Evolutionary conservation across 2,329 filamentous ascomycete species (phyloP).

Genomic region (Hymenoscyphus fructigenus): DNA sequence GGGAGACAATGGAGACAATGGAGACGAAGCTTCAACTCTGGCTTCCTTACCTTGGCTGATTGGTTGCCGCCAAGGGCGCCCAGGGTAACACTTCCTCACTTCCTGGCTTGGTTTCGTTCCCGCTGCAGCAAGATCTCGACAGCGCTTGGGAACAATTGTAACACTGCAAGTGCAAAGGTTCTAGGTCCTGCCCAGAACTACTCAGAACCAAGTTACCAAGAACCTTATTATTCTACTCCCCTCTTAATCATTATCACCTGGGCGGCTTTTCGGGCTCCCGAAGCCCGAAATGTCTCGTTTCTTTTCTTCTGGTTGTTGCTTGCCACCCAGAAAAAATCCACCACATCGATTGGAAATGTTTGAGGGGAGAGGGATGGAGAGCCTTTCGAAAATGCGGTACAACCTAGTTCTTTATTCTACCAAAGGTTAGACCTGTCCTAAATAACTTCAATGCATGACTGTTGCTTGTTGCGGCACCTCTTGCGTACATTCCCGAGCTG

Average conservation of each 20-base stretch:
- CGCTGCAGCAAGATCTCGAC: neutral
- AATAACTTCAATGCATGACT: neutral
- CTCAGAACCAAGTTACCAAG: too few species aligned
- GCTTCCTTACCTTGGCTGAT: neutral
- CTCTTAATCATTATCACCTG: too few species aligned
- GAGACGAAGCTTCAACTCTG: neutral
- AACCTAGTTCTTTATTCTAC: too few species aligned
- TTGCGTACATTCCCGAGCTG: constrained; percentile 4
- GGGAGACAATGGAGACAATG: neutral
- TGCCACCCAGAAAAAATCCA: neutral
- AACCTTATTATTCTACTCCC: too few species aligned
- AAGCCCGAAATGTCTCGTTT: too few species aligned
- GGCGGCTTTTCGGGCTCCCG: too few species aligned
- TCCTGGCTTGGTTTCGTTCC: neutral
- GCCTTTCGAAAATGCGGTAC: neutral
- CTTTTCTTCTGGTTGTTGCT: neutral
- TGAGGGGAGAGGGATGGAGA: neutral
- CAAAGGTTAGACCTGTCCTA: too few species aligned
- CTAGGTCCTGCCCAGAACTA: too few species aligned
- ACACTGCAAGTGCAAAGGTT: neutral
- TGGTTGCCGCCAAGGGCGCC: neutral
- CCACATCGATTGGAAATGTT: neutral
- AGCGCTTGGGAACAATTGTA: neutral
- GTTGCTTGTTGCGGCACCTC: constrained; percentile 1
- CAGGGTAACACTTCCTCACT: neutral